Evolutionary conservation across 2,329 filamentous ascomycete species (phyloP).

Genomic region (Intubia oerlemansii): DNA sequence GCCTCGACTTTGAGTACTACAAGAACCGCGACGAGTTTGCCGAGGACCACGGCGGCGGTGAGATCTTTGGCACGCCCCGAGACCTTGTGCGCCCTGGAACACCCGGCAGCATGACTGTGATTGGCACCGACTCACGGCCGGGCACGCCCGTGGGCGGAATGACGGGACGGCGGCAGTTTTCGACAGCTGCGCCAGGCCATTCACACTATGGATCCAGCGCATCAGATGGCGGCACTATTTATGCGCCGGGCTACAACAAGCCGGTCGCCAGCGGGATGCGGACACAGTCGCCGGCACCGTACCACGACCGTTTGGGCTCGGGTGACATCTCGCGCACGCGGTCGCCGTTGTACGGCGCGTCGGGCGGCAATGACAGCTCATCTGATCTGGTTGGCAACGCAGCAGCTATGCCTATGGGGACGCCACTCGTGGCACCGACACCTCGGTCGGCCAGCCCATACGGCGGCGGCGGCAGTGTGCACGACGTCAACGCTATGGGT

Average conservation of each 20-base stretch:
- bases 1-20: slow-evolving; percentile 80
- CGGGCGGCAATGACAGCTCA: slow-evolving; percentile 28
- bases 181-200: not conserved
- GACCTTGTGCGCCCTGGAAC: slow-evolving; percentile 42
- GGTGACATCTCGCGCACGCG: slow-evolving; percentile 15
- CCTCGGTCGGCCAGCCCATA: not conserved
- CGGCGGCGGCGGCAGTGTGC: not conserved
- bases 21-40: slow-evolving; percentile 79
- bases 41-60: slow-evolving; percentile 65
- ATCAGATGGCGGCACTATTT: slow-evolving; percentile 5
- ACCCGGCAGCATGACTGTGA: slow-evolving; percentile 26
- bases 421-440: not conserved
- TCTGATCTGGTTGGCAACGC: slow-evolving; percentile 30
- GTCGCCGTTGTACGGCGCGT: slow-evolving; percentile 23
- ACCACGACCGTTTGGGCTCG: slow-evolving; percentile 3
- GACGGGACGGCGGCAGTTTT: slow-evolving; percentile 10
- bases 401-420: slow-evolving; percentile 26
- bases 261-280: slow-evolving; percentile 1
- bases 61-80: slow-evolving; percentile 35
- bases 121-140: slow-evolving; percentile 24
- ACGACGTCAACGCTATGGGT: not conserved
- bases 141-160: slow-evolving; percentile 24
- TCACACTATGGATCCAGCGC: not conserved
- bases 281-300: slow-evolving; percentile 5
- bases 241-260: slow-evolving; percentile 7